Evolutionary conservation across 2,329 filamentous ascomycete genomes (phyloP), one percentile per base, ranked within the genome.

Genomic region (Ascochyta fabae): DNA sequence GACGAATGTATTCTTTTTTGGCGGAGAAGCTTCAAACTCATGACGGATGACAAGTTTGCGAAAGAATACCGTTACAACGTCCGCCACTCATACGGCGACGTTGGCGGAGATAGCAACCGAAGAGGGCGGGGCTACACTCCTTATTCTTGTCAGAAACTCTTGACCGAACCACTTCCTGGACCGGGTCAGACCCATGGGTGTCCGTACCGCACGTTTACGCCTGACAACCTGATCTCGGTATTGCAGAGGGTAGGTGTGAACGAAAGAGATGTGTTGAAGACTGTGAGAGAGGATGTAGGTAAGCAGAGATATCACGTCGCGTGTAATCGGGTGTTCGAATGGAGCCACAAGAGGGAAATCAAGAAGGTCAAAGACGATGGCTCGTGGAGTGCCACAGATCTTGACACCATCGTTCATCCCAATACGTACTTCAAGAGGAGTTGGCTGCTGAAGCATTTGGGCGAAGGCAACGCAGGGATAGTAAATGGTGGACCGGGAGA

Each of bases 371-470:
- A 81, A 68, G 79, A 82, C 19, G 75, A 81, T 43, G 74, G 72
- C 5, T 71, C 72, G 0, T 81, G 79, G 80, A 73, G 73, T 12
- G 75, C 88, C 6, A 86, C 86, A 15, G 91, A 96, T 73, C 81
- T 96, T 38, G 94, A 98, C 77, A 98, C 94, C 0, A 96, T 99
- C 71, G 88, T 96, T 22, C 95, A 99, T 77, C 95, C 95, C 10
- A 99, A 99, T 74, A 93, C 94, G 62, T 99, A 97, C 77, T 99
- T 98, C 77, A 97, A 96, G 82, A 84, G 94, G 52, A 96, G 92
- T 73, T 98, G 92, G 75, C 70, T 96, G 65, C 79, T 99, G 58
- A 96, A 92, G 80, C 91, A 95, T 72, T 75, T 96, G 24, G 87
- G 80, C 2, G 77, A 79, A 60, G 75, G 73, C 7, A 74, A 74